Conservation (phyloP, 257 asterid species). For the Lycium barbarum region DNA sequence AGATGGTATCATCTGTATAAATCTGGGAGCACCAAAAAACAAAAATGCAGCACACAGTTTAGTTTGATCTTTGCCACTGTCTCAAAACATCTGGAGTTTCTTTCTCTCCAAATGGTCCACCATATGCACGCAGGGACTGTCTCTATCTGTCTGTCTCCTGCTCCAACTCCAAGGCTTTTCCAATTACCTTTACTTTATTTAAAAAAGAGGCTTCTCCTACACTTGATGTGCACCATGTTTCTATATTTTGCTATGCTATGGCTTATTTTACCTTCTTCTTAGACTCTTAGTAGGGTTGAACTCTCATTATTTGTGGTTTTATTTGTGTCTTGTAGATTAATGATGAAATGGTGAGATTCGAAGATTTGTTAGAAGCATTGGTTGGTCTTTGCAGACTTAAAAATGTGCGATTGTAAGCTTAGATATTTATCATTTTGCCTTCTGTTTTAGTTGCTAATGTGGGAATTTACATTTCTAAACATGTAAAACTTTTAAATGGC, state of each 20-base stretch:
- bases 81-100: too few species aligned
- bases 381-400: constrained; percentile 68
- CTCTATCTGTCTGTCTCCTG: too few species aligned
- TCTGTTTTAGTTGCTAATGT: constrained; percentile 9
- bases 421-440: constrained; percentile 25
- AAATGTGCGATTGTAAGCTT: constrained; percentile 61
- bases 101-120: too few species aligned
- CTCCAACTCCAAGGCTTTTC: too few species aligned
- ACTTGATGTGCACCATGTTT: neutral
- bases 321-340: constrained; percentile 62
- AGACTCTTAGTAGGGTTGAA: constrained; percentile 10
- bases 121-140: too few species aligned
- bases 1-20: too few species aligned
- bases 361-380: constrained; percentile 74
- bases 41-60: too few species aligned
- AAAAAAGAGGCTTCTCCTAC: constrained; percentile 7
- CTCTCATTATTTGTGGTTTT: constrained; percentile 27
- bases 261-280: neutral
- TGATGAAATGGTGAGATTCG: constrained; percentile 56
- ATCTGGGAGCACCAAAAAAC: too few species aligned
- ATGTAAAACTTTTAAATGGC: neutral
- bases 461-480: constrained; percentile 9
- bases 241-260: neutral
- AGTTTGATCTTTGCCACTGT: too few species aligned
- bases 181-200: neutral